Conservation (phyloP, 192 early-diverging fungal genomes). For the Ambispora gerdemannii region DNA sequence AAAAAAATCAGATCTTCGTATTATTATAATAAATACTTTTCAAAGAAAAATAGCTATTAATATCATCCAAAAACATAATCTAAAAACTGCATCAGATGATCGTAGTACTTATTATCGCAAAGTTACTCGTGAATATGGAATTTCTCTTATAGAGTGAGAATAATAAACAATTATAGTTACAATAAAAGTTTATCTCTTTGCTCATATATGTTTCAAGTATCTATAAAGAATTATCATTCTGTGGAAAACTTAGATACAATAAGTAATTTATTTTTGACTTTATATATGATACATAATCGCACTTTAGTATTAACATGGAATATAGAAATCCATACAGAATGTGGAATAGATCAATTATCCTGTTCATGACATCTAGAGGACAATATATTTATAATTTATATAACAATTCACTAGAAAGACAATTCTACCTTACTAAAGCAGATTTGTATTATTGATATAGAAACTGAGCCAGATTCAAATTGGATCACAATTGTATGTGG, state of each 20-base stretch:
- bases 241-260: neutral
- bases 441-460: neutral
- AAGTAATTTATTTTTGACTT: neutral
- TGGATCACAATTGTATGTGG: slow-evolving; percentile 20
- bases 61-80: slow-evolving; percentile 4
- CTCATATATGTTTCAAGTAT: slow-evolving; percentile 1
- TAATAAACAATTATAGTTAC: slow-evolving; percentile 4
- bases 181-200: neutral
- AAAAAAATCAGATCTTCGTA: slow-evolving; percentile 17
- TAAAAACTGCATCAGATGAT: slow-evolving; percentile 22
- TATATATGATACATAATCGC: neutral
- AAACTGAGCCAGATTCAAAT: neutral
- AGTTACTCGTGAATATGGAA: slow-evolving; percentile 4
- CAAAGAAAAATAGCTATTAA: slow-evolving; percentile 10
- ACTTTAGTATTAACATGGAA: slow-evolving; percentile 3
- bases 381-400: slow-evolving; percentile 9
- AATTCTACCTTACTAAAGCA: slow-evolving; percentile 7
- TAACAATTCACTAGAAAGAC: slow-evolving; percentile 22
- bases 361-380: slow-evolving; percentile 4
- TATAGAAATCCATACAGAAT: neutral
- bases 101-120: slow-evolving; percentile 1
- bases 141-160: no score
- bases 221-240: slow-evolving; percentile 7
- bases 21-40: slow-evolving; percentile 1
- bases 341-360: neutral